Base-by-base conservation (phyloP, 257 asterid species). In the Orobanche coerulescens region DNA sequence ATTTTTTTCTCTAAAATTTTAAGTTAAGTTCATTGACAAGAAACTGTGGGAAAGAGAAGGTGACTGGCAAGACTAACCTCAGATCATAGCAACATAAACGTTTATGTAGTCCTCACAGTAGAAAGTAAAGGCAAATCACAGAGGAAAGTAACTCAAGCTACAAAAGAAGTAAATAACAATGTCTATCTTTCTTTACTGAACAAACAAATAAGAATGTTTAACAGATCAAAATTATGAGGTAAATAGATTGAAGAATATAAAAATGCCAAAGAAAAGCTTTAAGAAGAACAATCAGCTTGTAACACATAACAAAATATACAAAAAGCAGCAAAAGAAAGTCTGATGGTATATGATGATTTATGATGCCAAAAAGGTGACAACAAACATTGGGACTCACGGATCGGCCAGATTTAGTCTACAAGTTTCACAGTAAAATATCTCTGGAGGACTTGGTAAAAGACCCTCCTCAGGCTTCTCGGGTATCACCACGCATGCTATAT, bases 391-490 rank as follows among this genome's bases (percentile, higher is more conserved):
- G 57, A 87, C 99, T 82, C 81, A 94, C 99, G 99, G 99, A 62
- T 94, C 99, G 63, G 99, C 99, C 24, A 90, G 92, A 63, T 44
- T 79, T 70, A 94, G 80, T 69, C 99, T 85, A 62, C 99, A 94
- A 54, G 81, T 66, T 74, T 90, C 97, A 74, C 99, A 94, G 77
- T 76, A 87, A 78, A 90, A 94, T 24, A 54, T 74, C 61, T 82
- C 90, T 4, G 97, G 95, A 14, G 83, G 84, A 67, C 48, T 64
- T 54, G 86, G 94, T 61, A 73, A 68, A 65, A 75, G 74, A 71
- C 88, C 86, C 70, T 90, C 97, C 74, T 48, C 62, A 39, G 97
- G 85, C 67, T 82, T 90, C 75, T 87, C 97, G 0, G 96, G 84
- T 75, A 89, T 87, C 71, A 94, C 74, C 63, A 81, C 96, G 67